A percentile compares a stretch with the other conserved stretches of the same genome.
phyloP scores from a whole-genome alignment of 345 rosid genomes.

The Zanthoxylum bungeanum region DNA sequence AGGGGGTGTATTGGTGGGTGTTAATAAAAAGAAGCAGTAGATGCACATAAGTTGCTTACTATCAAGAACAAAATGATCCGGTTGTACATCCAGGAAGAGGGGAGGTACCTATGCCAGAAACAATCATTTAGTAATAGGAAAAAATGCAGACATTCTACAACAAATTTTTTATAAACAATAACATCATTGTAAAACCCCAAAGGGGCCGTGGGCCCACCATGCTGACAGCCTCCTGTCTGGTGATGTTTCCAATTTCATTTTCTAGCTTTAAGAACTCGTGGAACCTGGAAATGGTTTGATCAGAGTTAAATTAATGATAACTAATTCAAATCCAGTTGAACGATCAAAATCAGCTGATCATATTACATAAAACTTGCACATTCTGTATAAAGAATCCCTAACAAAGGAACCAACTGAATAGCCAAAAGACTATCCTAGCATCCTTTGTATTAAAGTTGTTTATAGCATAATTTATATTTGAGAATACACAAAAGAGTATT shows the following conservation, averaged over 20 bases:
- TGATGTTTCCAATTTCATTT: conserved; percentile 94
- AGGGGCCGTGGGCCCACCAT: conserved; percentile 53
- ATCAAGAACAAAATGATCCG: conserved; percentile 80
- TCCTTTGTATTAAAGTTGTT: neutral
- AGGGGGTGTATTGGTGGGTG: too few species aligned
- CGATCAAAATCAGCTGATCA: neutral
- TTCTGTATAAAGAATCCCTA: neutral
- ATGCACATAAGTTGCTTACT: conserved; percentile 50
- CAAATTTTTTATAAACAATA: neutral
- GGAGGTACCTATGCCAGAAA: conserved; percentile 72
- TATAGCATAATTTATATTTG: neutral
- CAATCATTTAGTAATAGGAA: conserved; percentile 10
- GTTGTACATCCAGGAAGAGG: conserved; percentile 80
- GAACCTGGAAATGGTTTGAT: conserved; percentile 50
- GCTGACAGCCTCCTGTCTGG: conserved; percentile 97
- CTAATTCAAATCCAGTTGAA: neutral
- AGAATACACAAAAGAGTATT: neutral
- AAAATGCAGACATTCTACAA: neutral
- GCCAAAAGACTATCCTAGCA: neutral
- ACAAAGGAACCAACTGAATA: neutral
- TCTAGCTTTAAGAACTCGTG: conserved; percentile 93
- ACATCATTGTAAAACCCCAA: neutral
- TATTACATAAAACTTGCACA: neutral
- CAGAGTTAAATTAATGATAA: neutral
- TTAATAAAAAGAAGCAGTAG: neutral